A percentile compares a stretch with the other conserved stretches of the same genome.
Conservation (phyloP, 306 rosid genomes). For the Nissolia schottii region DNA sequence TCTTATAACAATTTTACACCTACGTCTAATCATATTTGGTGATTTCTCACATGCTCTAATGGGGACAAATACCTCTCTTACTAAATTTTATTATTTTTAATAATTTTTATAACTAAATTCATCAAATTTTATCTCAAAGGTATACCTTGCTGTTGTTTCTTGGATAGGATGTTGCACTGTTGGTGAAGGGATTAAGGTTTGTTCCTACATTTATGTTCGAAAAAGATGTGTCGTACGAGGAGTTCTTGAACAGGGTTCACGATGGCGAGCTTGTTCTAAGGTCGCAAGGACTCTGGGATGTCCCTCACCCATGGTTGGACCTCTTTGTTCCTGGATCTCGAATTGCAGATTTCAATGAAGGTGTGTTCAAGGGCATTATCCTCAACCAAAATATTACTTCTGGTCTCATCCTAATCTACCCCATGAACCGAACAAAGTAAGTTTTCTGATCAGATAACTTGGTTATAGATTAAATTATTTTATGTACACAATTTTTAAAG, state of each 20-base stretch:
- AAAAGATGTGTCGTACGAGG: slow-evolving; percentile 51
- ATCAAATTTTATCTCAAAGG: too few relatives aligned
- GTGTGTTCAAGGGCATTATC: slow-evolving; percentile 61
- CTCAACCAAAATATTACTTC: slow-evolving; percentile 46
- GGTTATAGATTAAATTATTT: too few relatives aligned
- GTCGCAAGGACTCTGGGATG: slow-evolving; percentile 61
- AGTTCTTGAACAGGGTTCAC: slow-evolving; percentile 67
- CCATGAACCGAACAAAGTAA: slow-evolving; percentile 55
- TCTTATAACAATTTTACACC: too few relatives aligned
- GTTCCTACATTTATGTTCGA: slow-evolving; percentile 44
- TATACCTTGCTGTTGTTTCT: not conserved
- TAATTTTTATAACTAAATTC: too few relatives aligned
- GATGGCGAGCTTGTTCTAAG: slow-evolving; percentile 41
- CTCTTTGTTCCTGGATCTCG: slow-evolving; percentile 71
- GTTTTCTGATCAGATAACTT: slow-evolving; percentile 6
- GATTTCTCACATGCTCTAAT: too few relatives aligned
- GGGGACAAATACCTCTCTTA: too few relatives aligned
- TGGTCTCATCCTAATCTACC: slow-evolving; percentile 55
- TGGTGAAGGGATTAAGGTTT: slow-evolving; percentile 39
- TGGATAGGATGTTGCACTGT: slow-evolving; percentile 33
- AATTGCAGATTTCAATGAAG: slow-evolving; percentile 47
- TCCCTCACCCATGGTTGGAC: slow-evolving; percentile 91
- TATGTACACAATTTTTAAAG: too few relatives aligned
- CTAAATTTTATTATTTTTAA: too few relatives aligned
- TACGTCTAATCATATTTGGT: too few relatives aligned